These are phyloP conservation scores for Spatholobus suberectus DNA, from an alignment of 306 rosid genomes.

Conservation along the genomic window DNA sequence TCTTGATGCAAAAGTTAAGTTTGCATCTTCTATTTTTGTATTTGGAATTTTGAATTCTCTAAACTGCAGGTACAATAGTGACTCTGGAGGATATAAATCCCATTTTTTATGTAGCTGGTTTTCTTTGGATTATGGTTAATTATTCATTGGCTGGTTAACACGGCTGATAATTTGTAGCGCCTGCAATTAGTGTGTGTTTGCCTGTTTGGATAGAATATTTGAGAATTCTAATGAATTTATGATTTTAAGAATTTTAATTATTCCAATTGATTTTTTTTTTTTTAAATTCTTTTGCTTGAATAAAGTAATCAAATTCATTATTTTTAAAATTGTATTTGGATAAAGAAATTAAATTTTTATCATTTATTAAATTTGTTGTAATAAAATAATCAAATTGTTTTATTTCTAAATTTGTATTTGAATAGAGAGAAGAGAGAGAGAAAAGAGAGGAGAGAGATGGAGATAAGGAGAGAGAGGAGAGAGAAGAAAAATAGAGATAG, in stretches of 20 bases:
- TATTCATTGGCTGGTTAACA: neutral
- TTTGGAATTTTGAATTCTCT: slow-evolving; percentile 1
- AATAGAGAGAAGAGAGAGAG: too few relatives aligned
- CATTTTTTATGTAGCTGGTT: neutral
- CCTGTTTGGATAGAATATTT: neutral
- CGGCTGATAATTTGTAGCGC: neutral
- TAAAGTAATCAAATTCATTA: too few relatives aligned
- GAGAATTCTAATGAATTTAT: neutral
- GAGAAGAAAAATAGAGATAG: too few relatives aligned
- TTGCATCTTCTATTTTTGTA: slow-evolving; percentile 3
- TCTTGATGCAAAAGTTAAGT: slow-evolving; percentile 9
- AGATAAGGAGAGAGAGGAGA: too few relatives aligned
- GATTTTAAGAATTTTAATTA: too few relatives aligned
- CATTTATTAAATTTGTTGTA: too few relatives aligned
- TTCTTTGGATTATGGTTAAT: neutral
- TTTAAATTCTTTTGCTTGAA: neutral
- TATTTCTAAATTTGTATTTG: too few relatives aligned
- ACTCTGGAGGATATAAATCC: neutral
- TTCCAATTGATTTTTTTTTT: too few relatives aligned
- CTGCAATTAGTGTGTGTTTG: neutral
- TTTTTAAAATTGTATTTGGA: too few relatives aligned
- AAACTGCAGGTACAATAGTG: neutral
- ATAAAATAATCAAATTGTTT: too few relatives aligned
- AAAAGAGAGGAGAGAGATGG: too few relatives aligned
- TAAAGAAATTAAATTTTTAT: too few relatives aligned